Percentiles rank a stretch among this genome's conserved stretches.
These are phyloP conservation scores for Candolleomyces aberdarensis DNA, from an alignment of 768 basidiomycete species.

Conservation along the genomic window DNA sequence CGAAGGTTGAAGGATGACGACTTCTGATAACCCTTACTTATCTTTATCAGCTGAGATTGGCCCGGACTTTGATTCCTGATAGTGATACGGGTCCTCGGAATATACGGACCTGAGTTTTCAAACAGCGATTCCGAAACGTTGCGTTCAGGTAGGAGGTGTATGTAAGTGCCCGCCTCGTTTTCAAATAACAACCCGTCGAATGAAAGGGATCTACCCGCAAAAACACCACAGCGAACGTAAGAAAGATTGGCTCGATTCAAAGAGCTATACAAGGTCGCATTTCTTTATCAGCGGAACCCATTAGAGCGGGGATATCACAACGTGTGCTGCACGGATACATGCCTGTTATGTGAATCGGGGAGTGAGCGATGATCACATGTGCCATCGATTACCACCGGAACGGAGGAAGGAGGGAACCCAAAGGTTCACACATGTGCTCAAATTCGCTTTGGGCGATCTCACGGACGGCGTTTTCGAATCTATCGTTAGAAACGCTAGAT, in stretches of 20 bases:
- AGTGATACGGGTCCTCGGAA: neutral
- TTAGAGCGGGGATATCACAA: neutral
- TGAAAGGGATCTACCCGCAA: no score
- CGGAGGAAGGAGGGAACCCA: slow-evolving; percentile 16
- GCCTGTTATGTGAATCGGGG: neutral
- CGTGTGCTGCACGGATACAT: neutral
- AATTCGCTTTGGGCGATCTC: no score
- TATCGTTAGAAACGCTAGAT: neutral
- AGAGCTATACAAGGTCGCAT: neutral
- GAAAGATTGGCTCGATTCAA: neutral
- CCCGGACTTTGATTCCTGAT: neutral
- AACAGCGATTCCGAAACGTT: neutral
- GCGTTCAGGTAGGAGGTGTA: no score
- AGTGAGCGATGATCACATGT: slow-evolving; percentile 27
- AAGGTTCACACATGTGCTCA: no score
- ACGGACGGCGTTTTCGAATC: neutral
- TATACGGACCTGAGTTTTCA: neutral
- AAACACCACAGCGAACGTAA: no score
- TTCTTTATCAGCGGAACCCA: neutral
- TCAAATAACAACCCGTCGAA: no score
- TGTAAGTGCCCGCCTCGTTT: no score
- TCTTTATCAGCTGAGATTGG: neutral
- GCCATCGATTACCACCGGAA: slow-evolving; percentile 30
- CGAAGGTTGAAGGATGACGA: no score
- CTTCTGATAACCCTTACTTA: neutral